Evolutionary conservation across 2,329 filamentous ascomycete genomes (phyloP), one percentile per base, ranked within the genome.

Genomic region (Stemphylium lycopersici): DNA sequence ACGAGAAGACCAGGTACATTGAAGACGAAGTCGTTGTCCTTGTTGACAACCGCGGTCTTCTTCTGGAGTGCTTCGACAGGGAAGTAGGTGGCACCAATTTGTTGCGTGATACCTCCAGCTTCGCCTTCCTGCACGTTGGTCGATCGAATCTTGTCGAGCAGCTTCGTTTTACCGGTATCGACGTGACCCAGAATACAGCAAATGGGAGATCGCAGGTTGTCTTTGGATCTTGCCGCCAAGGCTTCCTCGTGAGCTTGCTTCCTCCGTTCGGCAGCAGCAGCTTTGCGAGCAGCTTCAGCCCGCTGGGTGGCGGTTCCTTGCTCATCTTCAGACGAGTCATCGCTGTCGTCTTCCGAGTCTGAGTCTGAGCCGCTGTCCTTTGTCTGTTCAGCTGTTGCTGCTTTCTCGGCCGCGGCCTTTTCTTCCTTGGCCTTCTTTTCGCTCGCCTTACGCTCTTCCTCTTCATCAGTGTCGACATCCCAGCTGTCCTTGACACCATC

Each of bases 141-240:
- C 78, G 97, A 92, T 71, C 95, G 90, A 72, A 99, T 91, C 82
- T 99, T 99, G 83, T 99, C 95, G 54, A 99, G 84, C 60, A 99
- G 83, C 81, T 98, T 99, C n/a, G 95, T 99, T 82, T 99, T 99
- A 76, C 95, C 95, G 40, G 96, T 99, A 87, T 99, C 95, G 85
- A 99, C 95, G 86, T 99, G 95, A 70, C 95, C 95, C 62, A 99
- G 87, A 84, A 99, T 99, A 89, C 93, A 98, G 84, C 95, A 98
- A 78, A 99, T 99, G 48, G 95, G 95, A 36, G 95, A 98, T 54
- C 95, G 91, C 52, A 99, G 85, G 77, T 99, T 89, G 75, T 99
- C 93, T 78, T 90, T 92, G 18, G 93, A 98, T 58, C 92, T 86
- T 43, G 93, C 93, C 39, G 91, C 93, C 72, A 97, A 78, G 15